Base-by-base conservation (phyloP, 2,329 filamentous ascomycete genomes). In the Botryosphaeria agaves region DNA sequence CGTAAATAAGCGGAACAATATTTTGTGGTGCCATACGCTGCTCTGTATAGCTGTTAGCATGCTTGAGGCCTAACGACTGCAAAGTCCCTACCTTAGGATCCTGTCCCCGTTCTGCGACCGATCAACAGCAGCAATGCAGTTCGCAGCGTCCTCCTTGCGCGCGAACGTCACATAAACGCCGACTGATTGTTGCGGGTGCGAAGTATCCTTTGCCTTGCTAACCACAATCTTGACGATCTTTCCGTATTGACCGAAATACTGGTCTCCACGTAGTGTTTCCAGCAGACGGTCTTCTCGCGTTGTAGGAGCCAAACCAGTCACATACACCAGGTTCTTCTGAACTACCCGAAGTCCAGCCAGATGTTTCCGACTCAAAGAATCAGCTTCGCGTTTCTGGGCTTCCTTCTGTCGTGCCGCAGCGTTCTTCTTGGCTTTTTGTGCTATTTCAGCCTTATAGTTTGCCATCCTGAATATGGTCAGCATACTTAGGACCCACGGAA, bases 121-220 rank as follows among this genome's bases (percentile, higher is more conserved):
- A 51, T 98, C 84, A 4, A 98, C 89, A 21, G 84, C 83, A 33
- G 75, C 69, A 38, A 98, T 98, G 52, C 89, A 98, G 21, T 70
- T 73, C 24, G 77, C 77, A 11, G 89, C 89, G 55, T 95, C 89
- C 40, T 83, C 74, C 49, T 92, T 92, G 39, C 72, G 76, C 41
- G 89, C 79, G 51, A 94, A 98, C 0, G 89, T 98, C n/a, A 98
- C 89, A 48, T 98, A 98, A 30, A 98, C 87, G 28, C 89, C 89
- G 4, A 98, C 76, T 0, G 85, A 91, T 44, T 89, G 80, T 41
- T 83, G 80, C 32, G 65, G 62, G 33, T 68, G 62, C 19, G 65
- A 61, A 27, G 65, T 64, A 38, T 87, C 82, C 53, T 92, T 93
- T 24, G 84, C 73, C 53, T 93, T 94, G 63, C 85, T 95, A 41